Conservation (phyloP, 176 grass and related monocot genomes). For the Musa beccarii region DNA sequence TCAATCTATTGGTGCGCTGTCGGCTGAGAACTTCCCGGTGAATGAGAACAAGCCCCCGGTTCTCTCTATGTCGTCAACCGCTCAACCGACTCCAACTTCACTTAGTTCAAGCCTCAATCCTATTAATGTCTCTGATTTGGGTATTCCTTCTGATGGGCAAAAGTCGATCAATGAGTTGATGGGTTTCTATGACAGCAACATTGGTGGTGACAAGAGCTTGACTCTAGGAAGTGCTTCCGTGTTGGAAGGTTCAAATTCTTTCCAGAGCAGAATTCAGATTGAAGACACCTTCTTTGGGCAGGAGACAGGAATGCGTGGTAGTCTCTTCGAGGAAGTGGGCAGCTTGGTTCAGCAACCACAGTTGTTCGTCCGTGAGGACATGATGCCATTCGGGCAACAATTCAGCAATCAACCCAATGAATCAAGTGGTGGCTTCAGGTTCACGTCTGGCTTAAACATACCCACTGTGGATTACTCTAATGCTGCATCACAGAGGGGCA, state of each 20-base stretch:
- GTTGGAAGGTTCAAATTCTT: conserved; percentile 6
- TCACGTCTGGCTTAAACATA: neutral
- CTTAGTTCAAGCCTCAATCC: neutral
- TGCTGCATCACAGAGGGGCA: neutral
- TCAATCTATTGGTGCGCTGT: neutral
- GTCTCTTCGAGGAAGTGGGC: conserved; percentile 4
- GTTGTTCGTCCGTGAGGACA: neutral
- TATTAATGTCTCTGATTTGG: neutral
- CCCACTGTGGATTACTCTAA: conserved; percentile 2
- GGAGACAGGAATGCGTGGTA: conserved; percentile 4
- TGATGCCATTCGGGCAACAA: conserved; percentile 1
- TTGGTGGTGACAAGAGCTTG: conserved; percentile 3
- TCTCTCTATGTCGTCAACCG: neutral
- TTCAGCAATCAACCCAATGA: neutral
- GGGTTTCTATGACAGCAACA: conserved; percentile 3
- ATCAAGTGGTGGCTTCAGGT: neutral
- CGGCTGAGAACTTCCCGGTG: neutral
- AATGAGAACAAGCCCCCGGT: conserved; percentile 6
- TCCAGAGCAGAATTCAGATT: neutral
- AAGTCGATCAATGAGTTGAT: conserved; percentile 12
- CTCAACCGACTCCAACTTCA: neutral
- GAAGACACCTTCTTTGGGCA: conserved; percentile 8
- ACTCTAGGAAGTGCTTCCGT: neutral
- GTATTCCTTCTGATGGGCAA: conserved; percentile 10
- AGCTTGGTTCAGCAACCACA: conserved; percentile 7